Evolutionary conservation across 768 basidiomycete species (phyloP).

Genomic region (Rhizopogon vinicolor): DNA sequence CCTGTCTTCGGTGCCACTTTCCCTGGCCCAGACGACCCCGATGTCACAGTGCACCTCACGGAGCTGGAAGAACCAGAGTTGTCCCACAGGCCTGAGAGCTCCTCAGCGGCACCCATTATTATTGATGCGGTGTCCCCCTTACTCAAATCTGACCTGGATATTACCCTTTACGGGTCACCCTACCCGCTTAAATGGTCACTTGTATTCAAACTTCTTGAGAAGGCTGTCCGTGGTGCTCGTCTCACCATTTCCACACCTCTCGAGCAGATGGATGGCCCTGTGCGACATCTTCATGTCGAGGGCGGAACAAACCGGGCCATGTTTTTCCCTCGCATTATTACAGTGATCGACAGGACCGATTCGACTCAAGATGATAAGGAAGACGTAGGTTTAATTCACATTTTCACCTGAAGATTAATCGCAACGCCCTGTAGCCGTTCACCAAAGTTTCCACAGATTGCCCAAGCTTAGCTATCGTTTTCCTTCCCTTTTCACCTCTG

Average conservation of each 20-base stretch:
- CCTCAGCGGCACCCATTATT: slow-evolving; percentile 12
- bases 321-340: slow-evolving; percentile 27
- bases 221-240: slow-evolving; percentile 37
- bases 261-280: slow-evolving; percentile 16
- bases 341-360: slow-evolving; percentile 34
- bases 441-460: slow-evolving; percentile 32
- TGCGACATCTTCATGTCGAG: slow-evolving; percentile 20
- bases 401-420: slow-evolving; percentile 21
- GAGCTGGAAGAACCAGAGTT: slow-evolving; percentile 34
- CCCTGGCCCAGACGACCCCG: slow-evolving; percentile 12
- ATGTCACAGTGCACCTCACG: slow-evolving; percentile 9
- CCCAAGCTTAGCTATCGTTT: slow-evolving; percentile 66
- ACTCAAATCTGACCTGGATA: slow-evolving; percentile 44
- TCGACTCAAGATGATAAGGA: slow-evolving; percentile 10
- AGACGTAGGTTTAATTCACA: slow-evolving; percentile 24
- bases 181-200: slow-evolving; percentile 58
- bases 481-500: slow-evolving; percentile 47
- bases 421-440: slow-evolving; percentile 33
- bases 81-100: slow-evolving; percentile 32
- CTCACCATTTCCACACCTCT: slow-evolving; percentile 20
- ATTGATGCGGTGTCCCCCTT: slow-evolving; percentile 17
- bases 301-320: slow-evolving; percentile 20
- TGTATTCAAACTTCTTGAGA: slow-evolving; percentile 54
- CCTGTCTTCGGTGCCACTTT: slow-evolving; percentile 28
- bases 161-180: slow-evolving; percentile 65